Evolutionary conservation across 1,284 basidiomycete species (phyloP).

Genomic region (Amylostereum areolatum): DNA sequence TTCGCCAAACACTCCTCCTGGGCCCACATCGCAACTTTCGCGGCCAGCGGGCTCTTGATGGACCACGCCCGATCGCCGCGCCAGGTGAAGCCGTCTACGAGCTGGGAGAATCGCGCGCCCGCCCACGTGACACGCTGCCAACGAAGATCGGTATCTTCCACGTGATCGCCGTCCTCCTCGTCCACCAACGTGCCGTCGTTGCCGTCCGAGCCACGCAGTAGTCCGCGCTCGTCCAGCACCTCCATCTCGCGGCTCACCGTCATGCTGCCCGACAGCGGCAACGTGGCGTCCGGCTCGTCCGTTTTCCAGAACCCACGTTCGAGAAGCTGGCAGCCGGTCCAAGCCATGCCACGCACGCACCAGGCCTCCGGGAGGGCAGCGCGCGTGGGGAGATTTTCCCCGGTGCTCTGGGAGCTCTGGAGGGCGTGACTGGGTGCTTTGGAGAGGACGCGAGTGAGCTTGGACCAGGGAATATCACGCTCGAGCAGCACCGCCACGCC

Average conservation of each 20-base stretch:
- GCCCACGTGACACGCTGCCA: slow-evolving; percentile 77
- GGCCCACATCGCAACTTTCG: slow-evolving; percentile 67
- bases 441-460: slow-evolving; percentile 63
- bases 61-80: slow-evolving; percentile 57
- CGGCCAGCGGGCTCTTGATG: slow-evolving; percentile 62
- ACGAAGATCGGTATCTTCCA: slow-evolving; percentile 36
- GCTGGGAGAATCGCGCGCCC: slow-evolving; percentile 61
- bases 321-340: slow-evolving; percentile 85
- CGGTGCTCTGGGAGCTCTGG: slow-evolving; percentile 21
- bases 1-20: slow-evolving; percentile 57
- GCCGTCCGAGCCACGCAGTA: too few relatives aligned
- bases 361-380: slow-evolving; percentile 87
- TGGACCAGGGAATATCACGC: slow-evolving; percentile 81
- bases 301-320: slow-evolving; percentile 85
- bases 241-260: slow-evolving; percentile 76
- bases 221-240: slow-evolving; percentile 61
- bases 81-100: slow-evolving; percentile 76
- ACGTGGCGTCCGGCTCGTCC: slow-evolving; percentile 50
- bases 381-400: slow-evolving; percentile 43
- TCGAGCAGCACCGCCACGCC: slow-evolving; percentile 60
- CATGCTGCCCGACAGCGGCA: too few relatives aligned
- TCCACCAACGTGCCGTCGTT: too few relatives aligned
- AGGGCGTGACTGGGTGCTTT: slow-evolving; percentile 55
- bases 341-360: slow-evolving; percentile 92
- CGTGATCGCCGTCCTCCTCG: slow-evolving; percentile 66